Evolutionary conservation across 495 filamentous ascomycete species (phyloP), one percentile per base, ranked within the genome.

Genomic region (Aspergillus leporis): DNA sequence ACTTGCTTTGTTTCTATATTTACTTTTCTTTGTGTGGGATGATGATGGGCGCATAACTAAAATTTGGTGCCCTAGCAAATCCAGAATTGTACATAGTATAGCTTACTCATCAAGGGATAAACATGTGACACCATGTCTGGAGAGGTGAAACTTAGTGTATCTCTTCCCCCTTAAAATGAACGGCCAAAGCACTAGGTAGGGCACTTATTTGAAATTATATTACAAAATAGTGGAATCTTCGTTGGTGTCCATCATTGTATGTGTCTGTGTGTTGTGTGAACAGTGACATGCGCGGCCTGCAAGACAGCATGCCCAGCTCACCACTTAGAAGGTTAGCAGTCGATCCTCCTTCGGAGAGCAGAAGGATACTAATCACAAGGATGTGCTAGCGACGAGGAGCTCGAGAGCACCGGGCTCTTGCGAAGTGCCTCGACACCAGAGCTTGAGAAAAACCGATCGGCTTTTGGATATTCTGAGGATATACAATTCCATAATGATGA

Each of bases 271-370:
- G 28, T 41, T 8, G 14, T 49, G 36, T 51, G 31, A 45, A 32
- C 16, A 31, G 59, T 57, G 30, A 61, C 43, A 65, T 59, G 62
- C 43, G 55, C 25, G 40, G 55, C 47, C 32, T 34, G 51, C 46
- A 52, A 31, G 40, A 38, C 52, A 43, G 30, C 55, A 55, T 61
- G 28, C 19, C 36, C 48, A 13, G 23, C n/a, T 53, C 47, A 32
- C 56, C 61, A 47, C 53, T 53, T 25, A 36, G 18, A 32, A 66
- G 64, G 64, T 66, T 55, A 59, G 52, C 38, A 43, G 31, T 18
- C 18, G 14, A 55, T 12, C 25, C 25, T 55, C 41, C 28, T 9
- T 9, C 23, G 43, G 8, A 47, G 19, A 21, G 43, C 16, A 47
- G 19, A 8, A 22, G 21, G 7, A 7, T 22, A n/a, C 43, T 47